phyloP scores from a whole-genome alignment of 768 basidiomycete genomes.

The Tricholoma matsutake region DNA sequence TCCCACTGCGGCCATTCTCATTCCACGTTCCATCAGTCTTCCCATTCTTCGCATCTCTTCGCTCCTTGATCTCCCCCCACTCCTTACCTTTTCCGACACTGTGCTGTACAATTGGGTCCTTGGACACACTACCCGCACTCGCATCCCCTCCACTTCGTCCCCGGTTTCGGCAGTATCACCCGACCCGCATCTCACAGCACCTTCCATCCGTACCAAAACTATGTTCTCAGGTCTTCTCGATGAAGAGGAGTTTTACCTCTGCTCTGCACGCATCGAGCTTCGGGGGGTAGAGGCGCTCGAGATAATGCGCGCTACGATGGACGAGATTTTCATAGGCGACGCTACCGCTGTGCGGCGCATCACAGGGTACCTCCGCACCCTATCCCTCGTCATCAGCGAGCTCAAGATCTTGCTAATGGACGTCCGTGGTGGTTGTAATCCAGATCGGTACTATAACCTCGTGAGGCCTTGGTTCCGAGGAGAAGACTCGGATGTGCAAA shows the following conservation, averaged over 20 bases:
- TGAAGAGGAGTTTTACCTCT: constrained; percentile 86
- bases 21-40: constrained; percentile 69
- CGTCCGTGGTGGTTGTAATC: constrained; percentile 70
- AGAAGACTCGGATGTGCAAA: constrained; percentile 46
- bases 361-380: constrained; percentile 58
- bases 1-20: constrained; percentile 45
- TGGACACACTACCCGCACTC: constrained; percentile 39
- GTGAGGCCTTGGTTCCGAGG: constrained; percentile 85
- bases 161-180: too few species aligned
- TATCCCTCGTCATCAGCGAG: constrained; percentile 63
- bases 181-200: too few species aligned
- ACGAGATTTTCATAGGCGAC: constrained; percentile 83
- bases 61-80: constrained; percentile 76
- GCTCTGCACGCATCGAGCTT: constrained; percentile 84
- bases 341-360: constrained; percentile 60
- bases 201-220: too few species aligned
- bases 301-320: constrained; percentile 81
- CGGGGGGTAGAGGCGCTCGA: constrained; percentile 81
- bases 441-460: constrained; percentile 65
- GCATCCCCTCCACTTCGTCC: constrained; percentile 66
- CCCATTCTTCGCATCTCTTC: constrained; percentile 72
- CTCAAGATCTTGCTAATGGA: constrained; percentile 57
- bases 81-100: constrained; percentile 88
- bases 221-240: constrained; percentile 30
- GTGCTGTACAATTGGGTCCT: constrained; percentile 84